phyloP scores from a whole-genome alignment of 2,329 filamentous ascomycete genomes.

The Xylaria sp. region DNA sequence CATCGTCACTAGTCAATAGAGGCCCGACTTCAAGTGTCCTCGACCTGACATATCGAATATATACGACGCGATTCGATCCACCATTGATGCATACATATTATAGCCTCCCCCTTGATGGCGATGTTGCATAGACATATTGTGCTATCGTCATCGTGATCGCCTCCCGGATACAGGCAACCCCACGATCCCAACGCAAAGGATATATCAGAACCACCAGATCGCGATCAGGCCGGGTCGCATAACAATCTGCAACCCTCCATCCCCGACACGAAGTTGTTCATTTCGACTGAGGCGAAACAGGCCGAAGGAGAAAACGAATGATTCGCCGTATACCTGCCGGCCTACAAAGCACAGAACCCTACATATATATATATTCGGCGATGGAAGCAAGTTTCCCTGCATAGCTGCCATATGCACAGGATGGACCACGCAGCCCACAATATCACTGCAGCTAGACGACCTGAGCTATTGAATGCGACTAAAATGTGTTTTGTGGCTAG shows the following conservation, averaged over 20 bases:
- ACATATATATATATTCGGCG: background rate
- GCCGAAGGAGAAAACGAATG: background rate
- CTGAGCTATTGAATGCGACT: background rate
- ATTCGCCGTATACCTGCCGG: background rate
- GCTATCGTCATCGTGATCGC: background rate
- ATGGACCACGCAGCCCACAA: background rate
- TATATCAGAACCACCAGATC: slow-evolving; percentile 5
- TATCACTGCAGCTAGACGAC: background rate
- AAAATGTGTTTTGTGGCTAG: background rate
- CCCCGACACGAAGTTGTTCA: slow-evolving; percentile 3
- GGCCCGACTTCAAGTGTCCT: too few relatives aligned
- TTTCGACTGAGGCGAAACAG: slow-evolving; percentile 6
- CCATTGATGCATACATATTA: slow-evolving; percentile 14
- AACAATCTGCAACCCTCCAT: slow-evolving; percentile 4
- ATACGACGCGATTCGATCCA: slow-evolving; percentile 8
- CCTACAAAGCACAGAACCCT: too few relatives aligned
- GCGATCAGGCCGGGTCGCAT: slow-evolving; percentile 7
- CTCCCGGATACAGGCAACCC: background rate
- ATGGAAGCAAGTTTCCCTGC: background rate
- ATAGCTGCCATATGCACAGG: background rate
- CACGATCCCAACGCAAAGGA: slow-evolving; percentile 13
- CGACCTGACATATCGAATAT: too few relatives aligned
- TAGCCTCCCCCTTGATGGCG: slow-evolving; percentile 4
- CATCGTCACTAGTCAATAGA: background rate
- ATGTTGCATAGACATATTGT: too few relatives aligned